Evolutionary conservation across 2,329 filamentous ascomycete species (phyloP).

Genomic region (Zalaria obscura): DNA sequence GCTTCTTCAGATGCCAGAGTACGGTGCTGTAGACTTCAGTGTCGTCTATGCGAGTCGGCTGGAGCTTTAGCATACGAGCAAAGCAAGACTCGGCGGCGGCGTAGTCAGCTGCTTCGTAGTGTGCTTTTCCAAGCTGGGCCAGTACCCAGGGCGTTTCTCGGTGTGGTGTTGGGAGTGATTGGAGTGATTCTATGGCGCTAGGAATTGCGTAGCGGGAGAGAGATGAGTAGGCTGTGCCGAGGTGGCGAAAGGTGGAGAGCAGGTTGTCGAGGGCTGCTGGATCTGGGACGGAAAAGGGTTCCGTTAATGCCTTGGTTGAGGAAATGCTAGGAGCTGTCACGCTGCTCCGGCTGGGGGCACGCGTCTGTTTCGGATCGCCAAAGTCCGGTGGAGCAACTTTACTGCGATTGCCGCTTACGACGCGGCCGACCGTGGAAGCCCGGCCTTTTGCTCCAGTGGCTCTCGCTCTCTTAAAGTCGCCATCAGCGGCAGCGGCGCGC

Average conservation of each 20-base stretch:
- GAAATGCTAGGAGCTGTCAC: conserved; percentile 19
- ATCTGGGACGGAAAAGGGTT: conserved; percentile 17
- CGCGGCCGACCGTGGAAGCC: conserved; percentile 64
- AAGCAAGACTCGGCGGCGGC: conserved; percentile 79
- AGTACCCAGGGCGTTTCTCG: conserved; percentile 89
- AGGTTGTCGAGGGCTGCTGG: conserved; percentile 65
- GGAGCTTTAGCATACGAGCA: conserved; percentile 59
- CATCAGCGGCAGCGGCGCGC: background rate
- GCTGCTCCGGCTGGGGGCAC: conserved; percentile 45
- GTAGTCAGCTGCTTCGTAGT: conserved; percentile 84
- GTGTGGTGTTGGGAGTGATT: conserved; percentile 55
- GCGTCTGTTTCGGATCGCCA: conserved; percentile 48
- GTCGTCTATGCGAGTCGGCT: conserved; percentile 73
- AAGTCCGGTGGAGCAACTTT: conserved; percentile 41
- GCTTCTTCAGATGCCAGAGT: conserved; percentile 94
- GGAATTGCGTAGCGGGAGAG: conserved; percentile 66
- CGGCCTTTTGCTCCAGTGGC: conserved; percentile 57
- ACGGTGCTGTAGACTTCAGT: conserved; percentile 98
- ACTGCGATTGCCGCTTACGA: conserved; percentile 70
- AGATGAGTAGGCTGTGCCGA: conserved; percentile 67
- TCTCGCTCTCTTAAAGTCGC: conserved; percentile 70
- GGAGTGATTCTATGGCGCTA: conserved; percentile 62
- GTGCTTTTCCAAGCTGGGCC: conserved; percentile 75
- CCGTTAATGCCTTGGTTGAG: conserved; percentile 11
- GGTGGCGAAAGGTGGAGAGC: conserved; percentile 66